phyloP scores from a whole-genome alignment of 306 rosid species.

The Malus orientalis region DNA sequence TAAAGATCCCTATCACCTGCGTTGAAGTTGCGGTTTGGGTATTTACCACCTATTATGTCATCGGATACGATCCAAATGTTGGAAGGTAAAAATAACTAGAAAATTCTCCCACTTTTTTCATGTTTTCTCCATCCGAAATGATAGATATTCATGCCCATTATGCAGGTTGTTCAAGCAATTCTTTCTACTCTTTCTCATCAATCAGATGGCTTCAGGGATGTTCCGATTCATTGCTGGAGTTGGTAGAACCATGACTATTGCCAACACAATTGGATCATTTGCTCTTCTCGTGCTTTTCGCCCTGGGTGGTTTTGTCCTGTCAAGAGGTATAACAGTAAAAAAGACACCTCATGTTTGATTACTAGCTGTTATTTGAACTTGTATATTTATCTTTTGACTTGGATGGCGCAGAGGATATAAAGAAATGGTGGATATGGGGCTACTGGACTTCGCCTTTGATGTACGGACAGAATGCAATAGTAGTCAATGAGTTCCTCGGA shows the following conservation, averaged over 20 bases:
- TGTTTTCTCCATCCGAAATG: not conserved
- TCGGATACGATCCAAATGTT: slow-evolving; percentile 56
- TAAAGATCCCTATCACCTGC: slow-evolving; percentile 41
- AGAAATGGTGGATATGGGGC: slow-evolving; percentile 25
- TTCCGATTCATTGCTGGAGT: slow-evolving; percentile 37
- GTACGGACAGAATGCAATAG: slow-evolving; percentile 19
- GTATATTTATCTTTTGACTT: not conserved
- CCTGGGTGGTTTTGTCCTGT: slow-evolving; percentile 39
- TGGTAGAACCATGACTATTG: slow-evolving; percentile 38
- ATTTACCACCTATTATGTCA: slow-evolving; percentile 49
- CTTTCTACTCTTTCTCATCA: slow-evolving; percentile 28
- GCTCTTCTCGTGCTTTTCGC: slow-evolving; percentile 21
- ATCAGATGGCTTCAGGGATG: slow-evolving; percentile 43
- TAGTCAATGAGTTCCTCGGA: slow-evolving; percentile 19
- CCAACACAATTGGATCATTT: slow-evolving; percentile 31
- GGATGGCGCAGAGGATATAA: slow-evolving; percentile 1
- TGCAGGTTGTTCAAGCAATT: slow-evolving; percentile 47
- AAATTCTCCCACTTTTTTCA: not conserved
- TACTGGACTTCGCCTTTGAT: slow-evolving; percentile 21
- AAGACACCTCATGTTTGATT: not conserved
- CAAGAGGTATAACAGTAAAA: slow-evolving; percentile 33
- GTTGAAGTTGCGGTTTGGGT: slow-evolving; percentile 52
- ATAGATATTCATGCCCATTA: not conserved
- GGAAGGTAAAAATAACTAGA: slow-evolving; percentile 21
- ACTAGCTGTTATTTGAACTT: not conserved